Base-by-base conservation (phyloP, 2,329 filamentous ascomycete species). In the Pseudogymnoascus pannorum region DNA sequence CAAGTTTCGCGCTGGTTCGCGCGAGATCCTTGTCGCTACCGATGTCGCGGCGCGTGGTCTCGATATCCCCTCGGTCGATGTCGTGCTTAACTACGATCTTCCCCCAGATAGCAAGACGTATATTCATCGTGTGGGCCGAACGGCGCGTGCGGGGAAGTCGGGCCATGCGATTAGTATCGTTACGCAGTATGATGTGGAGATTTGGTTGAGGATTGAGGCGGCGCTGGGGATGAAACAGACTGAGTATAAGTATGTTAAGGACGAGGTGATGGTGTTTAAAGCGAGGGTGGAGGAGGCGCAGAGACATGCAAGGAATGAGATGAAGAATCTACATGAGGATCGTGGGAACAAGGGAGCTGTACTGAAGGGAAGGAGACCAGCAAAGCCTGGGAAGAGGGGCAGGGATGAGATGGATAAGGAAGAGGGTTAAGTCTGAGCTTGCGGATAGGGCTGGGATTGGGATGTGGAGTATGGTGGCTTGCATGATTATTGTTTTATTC, bases 1-100 rank as follows among this genome's bases (percentile, higher is more conserved):
- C 72, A 97, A 97, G 73, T 97, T 99, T 80, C 87, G 88, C 60
- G 80, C 88, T 2, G 86, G 87, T 6, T 84, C 82, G n/a, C 82
- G 92, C 42, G 86, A 95, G 66, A 93, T 99, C 38, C 83, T 99
- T 3, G 89, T 97, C 3, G 92, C 92, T 9, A 97, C 92, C 0
- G 92, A 97, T 72, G 91, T 97, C n/a, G 92, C 92, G 1, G 90
- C 92, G 1, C 87, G 92, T 72, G 93, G 92, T 80, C 80, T 97
- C 5, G 92, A 97, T 78, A 96, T 97, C 54, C 92, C 92, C 11
- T 88, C 85, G n/a, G 92, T 97, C 11, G 91, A 96, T 66, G 77
- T 93, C 0, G 90, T 97, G 2, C 74, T 96, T 66, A 96, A 96
- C 75, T 89, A 87, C 66, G 92, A 96, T 69, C 76, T 96, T 2